phyloP scores from a whole-genome alignment of 371 early-diverging fungal genomes.

The Rhizopus sp. region DNA sequence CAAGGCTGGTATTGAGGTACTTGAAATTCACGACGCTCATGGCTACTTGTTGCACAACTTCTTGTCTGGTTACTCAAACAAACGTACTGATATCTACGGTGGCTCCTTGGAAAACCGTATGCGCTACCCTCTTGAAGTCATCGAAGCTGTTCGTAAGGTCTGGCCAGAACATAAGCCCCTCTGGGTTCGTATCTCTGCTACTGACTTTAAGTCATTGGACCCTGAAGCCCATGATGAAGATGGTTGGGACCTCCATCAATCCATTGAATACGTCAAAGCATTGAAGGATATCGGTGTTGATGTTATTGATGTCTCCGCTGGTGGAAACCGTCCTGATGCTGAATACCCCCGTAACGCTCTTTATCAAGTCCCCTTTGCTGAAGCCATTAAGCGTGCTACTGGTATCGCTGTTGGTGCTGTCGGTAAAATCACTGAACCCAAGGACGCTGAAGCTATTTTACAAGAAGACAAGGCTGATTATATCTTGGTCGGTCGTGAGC shows the following conservation, averaged over 20 bases:
- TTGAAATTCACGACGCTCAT: no score
- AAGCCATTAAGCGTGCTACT: conserved; percentile 68
- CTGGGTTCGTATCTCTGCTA: conserved; percentile 76
- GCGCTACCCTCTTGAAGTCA: no score
- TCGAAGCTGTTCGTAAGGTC: no score
- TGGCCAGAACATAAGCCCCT: conserved; percentile 76
- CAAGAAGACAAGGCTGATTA: conserved; percentile 69
- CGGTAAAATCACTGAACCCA: conserved; percentile 68
- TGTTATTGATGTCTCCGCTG: conserved; percentile 73
- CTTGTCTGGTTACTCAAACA: no score
- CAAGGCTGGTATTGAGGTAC: no score
- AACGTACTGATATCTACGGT: no score
- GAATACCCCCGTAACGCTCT: conserved; percentile 53
- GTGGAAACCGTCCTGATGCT: conserved; percentile 59
- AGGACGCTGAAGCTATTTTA: conserved; percentile 73
- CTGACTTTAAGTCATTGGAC: conserved; percentile 67
- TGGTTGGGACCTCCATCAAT: no score
- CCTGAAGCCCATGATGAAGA: no score
- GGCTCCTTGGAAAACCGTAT: no score
- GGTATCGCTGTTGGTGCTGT: conserved; percentile 69
- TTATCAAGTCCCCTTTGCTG: conserved; percentile 84
- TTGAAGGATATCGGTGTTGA: no score
- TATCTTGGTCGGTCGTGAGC: conserved; percentile 75
- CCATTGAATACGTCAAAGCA: no score
- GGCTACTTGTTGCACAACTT: no score